Base-by-base conservation (phyloP, 192 early-diverging fungal species). In the Backusella macrospora region DNA sequence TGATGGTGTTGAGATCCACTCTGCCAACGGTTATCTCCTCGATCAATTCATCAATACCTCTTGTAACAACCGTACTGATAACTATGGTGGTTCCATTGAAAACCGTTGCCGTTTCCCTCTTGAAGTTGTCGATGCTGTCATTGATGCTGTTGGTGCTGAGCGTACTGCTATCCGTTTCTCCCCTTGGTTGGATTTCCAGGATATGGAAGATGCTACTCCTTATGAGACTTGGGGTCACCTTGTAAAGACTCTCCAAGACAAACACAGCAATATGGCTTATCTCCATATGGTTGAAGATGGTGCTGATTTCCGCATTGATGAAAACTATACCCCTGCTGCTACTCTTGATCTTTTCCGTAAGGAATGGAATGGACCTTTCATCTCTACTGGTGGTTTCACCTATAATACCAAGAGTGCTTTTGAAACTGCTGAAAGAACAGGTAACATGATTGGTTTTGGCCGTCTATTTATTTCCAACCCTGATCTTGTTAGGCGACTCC, bases 21-120 rank as follows among this genome's bases (percentile, higher is more conserved):
- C 80, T 49, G 96, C 96, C 0, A 93, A 99, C 77, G 97, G 97
- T 3, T 98, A 96, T 79, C 82, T 99, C 39, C 72, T 94, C 55
- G 84, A 92, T 80, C 84, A 92, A 79, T 96, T 98, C 75, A 73
- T 96, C 21, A 90, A 89, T 23, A 88, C 91, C 6, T 66, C 92
- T n/a, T 85, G 90, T 67, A 98, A 99, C 83, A 70, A 88, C 14
- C 91, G 97, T 72, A 95, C 92, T 0, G 79, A 80, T 23, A 18
- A 66, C 3, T 80, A 80, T 64, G 74, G 74, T 40, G 79, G 79
- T 12, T 67, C 62, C 6, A 73, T 72, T 4, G 73, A 75, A 21
- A 79, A 79, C 43, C 71, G 79, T 26, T 39, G 69, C 46, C 79
- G 79, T 13, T 73, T 80, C 16, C 65, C 75, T 6, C 29, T 76